Base-by-base conservation (phyloP, 257 asterid species). In the Jacaranda copaia region DNA sequence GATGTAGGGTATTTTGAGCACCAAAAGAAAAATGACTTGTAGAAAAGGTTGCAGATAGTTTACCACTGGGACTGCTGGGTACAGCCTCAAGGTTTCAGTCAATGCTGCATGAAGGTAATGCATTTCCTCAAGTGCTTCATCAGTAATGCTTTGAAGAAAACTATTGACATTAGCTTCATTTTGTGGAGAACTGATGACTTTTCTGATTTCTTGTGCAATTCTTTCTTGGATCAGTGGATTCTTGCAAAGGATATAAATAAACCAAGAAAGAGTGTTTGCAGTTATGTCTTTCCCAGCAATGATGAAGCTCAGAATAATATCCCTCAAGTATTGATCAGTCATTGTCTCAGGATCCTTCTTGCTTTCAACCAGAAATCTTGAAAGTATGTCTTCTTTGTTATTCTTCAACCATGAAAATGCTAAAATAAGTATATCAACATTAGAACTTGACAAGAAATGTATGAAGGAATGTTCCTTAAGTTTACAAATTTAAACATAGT, bases 21-120 rank as follows among this genome's bases (percentile, higher is more conserved):
- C 2, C 32, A 25, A 25, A 25, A 25, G 32, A 25, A 43, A 48
- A 6, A 68, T 68, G 60, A 15, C 4, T 0, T 18, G 7, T 10
- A 3, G 70, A 55, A 42, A 53, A 69, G 52, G 42, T 15, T 66
- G 8, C 18, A 11, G 46, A 58, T 49, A 19, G 45, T 10, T 42
- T 87, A 93, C 98, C 88, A 80, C 81, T 16, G 97, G 97, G 19
- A 91, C 94, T 3, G 90, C 97, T 73, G 96, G 97, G 78, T 85
- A 89, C 2, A 93, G 89, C 89, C 96, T 89, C 83, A 93, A 75
- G 68, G 96, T 91, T 59, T 93, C 94, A 0, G 91, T 80, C 77
- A 91, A 62, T 13, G 97, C 69, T 15, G 97, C 94, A 62, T 93
- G 98, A 74, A 91, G 90, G 70, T 85, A 89, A 58, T 88, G 96